Base-by-base conservation (phyloP, 2,329 filamentous ascomycete genomes). In the Zymoseptoria ardabiliae region DNA sequence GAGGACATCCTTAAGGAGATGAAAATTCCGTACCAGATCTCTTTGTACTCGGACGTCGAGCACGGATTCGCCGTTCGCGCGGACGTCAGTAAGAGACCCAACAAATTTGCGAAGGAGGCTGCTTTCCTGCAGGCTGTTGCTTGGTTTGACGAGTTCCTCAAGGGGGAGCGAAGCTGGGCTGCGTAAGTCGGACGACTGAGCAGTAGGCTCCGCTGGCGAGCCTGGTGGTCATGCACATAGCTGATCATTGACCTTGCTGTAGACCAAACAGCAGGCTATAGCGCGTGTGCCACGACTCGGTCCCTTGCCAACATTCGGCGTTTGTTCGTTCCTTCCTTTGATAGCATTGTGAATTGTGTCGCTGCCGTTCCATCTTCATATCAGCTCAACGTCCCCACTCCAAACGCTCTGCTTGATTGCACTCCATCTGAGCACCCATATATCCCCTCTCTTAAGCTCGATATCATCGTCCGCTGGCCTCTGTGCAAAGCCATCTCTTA, bases 31-130 rank as follows among this genome's bases (percentile, higher is more conserved):
- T 94, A 89, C 75, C 89, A 95, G 76, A 87, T 94, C 72, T 89
- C 82, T 72, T 78, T 95, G 8, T 94, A 83, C 78, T 85, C 83
- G 2, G 84, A 84, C 57, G 85, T 90, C 28, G 74, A 75, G 58
- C 90, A 95, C 73, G 90, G 90, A 0, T 96, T 94, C 68, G 80
- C 85, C 8, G 85, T 91, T 2, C 83, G 89, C 58, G 80, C 79
- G 25, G 88, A 94, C 70, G 60, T 81, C 30, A 80, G 69, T 61
- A 80, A 85, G 63, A 81, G 80, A 71, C 64, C 77, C 52, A 73
- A 82, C 69, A 85, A 82, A 72, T 93, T 82, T 68, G 86, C 88
- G 45, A 92, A 90, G 81, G 89, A 95, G 76, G 84, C 88, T 75
- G 90, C 90, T 4, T 94, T 94, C 71, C 69, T 80, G 64, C 90